Evolutionary conservation across 768 basidiomycete species (phyloP).

Genomic region (Auricularia cornea): DNA sequence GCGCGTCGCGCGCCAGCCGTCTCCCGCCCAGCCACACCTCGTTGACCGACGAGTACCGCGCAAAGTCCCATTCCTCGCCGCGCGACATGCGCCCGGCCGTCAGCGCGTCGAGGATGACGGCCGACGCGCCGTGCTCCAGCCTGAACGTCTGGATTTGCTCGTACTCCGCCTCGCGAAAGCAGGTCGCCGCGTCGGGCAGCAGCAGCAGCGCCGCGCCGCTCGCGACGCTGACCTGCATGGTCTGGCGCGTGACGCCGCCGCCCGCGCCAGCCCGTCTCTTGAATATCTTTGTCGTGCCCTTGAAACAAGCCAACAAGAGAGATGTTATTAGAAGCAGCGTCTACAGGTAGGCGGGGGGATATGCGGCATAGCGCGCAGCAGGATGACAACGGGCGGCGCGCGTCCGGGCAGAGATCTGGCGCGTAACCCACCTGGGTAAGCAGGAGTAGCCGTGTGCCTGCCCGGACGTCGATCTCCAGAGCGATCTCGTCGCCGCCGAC

Average conservation of each 20-base stretch:
- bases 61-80: conserved; percentile 87
- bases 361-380: neutral
- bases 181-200: conserved; percentile 89
- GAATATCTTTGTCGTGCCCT: conserved; percentile 96
- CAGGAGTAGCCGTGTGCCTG: conserved; percentile 53
- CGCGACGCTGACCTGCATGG: conserved; percentile 48
- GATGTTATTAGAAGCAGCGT: neutral
- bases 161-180: conserved; percentile 79
- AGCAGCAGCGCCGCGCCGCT: conserved; percentile 57
- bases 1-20: conserved; percentile 66
- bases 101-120: conserved; percentile 82
- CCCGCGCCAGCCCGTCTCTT: conserved; percentile 43
- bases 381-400: neutral
- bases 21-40: conserved; percentile 63
- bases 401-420: neutral
- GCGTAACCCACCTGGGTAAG: conserved; percentile 66
- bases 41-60: conserved; percentile 76
- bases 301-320: neutral
- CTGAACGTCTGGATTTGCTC: conserved; percentile 75
- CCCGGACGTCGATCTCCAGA: conserved; percentile 52
- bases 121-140: conserved; percentile 50
- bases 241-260: conserved; percentile 49
- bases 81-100: conserved; percentile 78
- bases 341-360: neutral
- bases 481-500: conserved; percentile 75